Evolutionary conservation across 169 alveolate genomes (phyloP).

Genomic region (Cryptosporidium baileyi): DNA sequence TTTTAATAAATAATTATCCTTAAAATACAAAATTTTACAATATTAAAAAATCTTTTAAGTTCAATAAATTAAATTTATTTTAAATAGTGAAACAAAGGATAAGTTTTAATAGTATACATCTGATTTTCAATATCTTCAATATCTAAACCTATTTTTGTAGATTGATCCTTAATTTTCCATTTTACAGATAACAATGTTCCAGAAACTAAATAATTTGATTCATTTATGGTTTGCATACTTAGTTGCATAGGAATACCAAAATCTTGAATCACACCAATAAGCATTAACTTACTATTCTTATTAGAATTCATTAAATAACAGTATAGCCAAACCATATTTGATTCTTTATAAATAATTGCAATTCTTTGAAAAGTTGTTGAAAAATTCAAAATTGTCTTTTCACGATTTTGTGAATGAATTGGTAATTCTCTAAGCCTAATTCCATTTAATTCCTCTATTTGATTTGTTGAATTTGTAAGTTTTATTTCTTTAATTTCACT

Average conservation of each 20-base stretch:
- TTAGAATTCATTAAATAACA: constrained; percentile 11
- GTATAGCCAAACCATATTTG: constrained; percentile 58
- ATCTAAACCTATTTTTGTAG: not conserved
- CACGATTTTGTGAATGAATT: constrained; percentile 60
- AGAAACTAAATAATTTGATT: constrained; percentile 4
- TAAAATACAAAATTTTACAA: no score
- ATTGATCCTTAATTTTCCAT: not conserved
- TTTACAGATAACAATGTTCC: constrained; percentile 48
- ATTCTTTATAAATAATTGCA: constrained; percentile 25
- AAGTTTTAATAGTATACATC: constrained; percentile 6
- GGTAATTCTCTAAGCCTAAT: constrained; percentile 42
- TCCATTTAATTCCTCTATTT: not conserved
- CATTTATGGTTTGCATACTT: constrained; percentile 39
- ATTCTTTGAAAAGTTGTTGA: constrained; percentile 42
- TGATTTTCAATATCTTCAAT: not conserved
- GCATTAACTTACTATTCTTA: constrained; percentile 21
- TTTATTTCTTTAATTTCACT: not conserved
- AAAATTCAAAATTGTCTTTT: constrained; percentile 42
- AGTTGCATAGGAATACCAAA: constrained; percentile 48
- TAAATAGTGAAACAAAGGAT: constrained; percentile 43
- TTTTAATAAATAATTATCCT: no score
- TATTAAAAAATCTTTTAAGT: no score
- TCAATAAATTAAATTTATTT: not conserved
- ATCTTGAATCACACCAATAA: constrained; percentile 57
- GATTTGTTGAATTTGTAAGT: not conserved